A percentile compares a stretch with the other conserved stretches of the same genome.
phyloP scores from a whole-genome alignment of 495 filamentous ascomycete species.

The Parathielavia appendiculata region DNA sequence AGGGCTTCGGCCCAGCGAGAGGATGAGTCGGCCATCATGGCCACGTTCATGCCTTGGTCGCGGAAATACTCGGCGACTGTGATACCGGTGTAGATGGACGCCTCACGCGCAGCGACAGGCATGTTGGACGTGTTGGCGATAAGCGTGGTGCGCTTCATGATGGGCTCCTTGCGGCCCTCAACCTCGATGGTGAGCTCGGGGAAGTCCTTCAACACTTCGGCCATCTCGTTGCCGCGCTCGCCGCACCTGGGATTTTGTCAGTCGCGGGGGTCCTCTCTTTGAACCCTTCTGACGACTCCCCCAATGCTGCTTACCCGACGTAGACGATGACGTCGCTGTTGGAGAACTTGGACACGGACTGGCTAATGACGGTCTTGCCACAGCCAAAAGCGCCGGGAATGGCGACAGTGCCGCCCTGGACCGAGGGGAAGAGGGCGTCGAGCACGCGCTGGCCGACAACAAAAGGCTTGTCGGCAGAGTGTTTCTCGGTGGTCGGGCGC shows the following conservation, averaged over 20 bases:
- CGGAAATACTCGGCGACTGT: conserved; percentile 98
- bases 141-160: conserved; percentile 99
- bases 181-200: conserved; percentile 90
- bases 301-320: conserved; percentile 53
- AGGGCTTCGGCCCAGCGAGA: conserved; percentile 98
- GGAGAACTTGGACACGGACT: conserved; percentile 98
- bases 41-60: conserved; percentile 94
- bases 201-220: conserved; percentile 99
- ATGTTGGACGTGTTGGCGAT: conserved; percentile 99
- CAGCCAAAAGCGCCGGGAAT: conserved; percentile 99
- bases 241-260: conserved; percentile 44
- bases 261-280: background rate
- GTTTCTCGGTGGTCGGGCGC: conserved; percentile 82
- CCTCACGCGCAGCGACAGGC: conserved; percentile 97
- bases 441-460: conserved; percentile 95
- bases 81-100: conserved; percentile 98
- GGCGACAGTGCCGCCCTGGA: conserved; percentile 94
- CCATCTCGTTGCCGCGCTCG: conserved; percentile 99
- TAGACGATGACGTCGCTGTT: conserved; percentile 99
- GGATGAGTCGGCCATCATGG: conserved; percentile 99
- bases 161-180: conserved; percentile 88
- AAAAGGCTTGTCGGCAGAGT: conserved; percentile 80
- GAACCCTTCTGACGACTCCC: background rate
- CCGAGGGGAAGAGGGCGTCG: conserved; percentile 95
- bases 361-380: conserved; percentile 98